phyloP scores from a whole-genome alignment of 805 yeast species.

The Starmerella scarabaei region DNA sequence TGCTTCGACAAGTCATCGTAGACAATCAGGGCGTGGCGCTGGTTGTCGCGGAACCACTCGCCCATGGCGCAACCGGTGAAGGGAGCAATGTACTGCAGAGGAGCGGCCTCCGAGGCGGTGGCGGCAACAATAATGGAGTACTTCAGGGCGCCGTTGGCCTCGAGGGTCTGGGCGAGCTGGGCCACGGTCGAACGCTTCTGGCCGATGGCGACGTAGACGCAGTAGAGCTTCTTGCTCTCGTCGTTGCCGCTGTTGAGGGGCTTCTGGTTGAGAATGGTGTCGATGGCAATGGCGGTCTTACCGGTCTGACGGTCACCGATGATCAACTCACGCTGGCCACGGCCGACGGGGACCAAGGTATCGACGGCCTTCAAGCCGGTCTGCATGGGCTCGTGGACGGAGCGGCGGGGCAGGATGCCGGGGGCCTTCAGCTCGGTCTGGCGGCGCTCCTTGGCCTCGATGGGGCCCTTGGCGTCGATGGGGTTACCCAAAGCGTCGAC shows the following conservation, averaged over 20 bases:
- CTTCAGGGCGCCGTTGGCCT: conserved; percentile 94
- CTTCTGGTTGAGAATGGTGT: conserved; percentile 97
- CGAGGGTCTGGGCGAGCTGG: conserved; percentile 97
- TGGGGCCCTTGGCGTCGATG: conserved; percentile 99
- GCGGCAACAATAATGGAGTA: conserved; percentile 98
- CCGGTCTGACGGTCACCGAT: conserved; percentile 99
- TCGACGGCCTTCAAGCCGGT: conserved; percentile 99
- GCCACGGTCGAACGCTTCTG: conserved; percentile 99
- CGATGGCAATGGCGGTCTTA: conserved; percentile 98
- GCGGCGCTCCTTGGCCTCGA: conserved; percentile 66
- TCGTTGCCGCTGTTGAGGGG: conserved; percentile 93
- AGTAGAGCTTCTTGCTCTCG: conserved; percentile 96
- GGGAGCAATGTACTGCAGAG: conserved; percentile 99
- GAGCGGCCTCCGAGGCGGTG: conserved; percentile 99
- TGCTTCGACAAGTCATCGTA: conserved; percentile 98
- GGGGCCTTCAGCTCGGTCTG: conserved; percentile 99
- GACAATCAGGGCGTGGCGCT: conserved; percentile 91
- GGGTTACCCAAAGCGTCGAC: conserved; percentile 99
- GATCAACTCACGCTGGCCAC: conserved; percentile 99
- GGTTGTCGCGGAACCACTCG: conserved; percentile 99
- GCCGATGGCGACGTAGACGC: conserved; percentile 99
- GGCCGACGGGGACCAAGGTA: conserved; percentile 97
- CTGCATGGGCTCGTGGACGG: conserved; percentile 98
- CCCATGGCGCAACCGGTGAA: conserved; percentile 99
- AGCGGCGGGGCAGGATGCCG: conserved; percentile 98